Evolutionary conservation across 176 grass and related monocot species (phyloP), one percentile per base, ranked within the genome.

Genomic region (Ananas comosus): DNA sequence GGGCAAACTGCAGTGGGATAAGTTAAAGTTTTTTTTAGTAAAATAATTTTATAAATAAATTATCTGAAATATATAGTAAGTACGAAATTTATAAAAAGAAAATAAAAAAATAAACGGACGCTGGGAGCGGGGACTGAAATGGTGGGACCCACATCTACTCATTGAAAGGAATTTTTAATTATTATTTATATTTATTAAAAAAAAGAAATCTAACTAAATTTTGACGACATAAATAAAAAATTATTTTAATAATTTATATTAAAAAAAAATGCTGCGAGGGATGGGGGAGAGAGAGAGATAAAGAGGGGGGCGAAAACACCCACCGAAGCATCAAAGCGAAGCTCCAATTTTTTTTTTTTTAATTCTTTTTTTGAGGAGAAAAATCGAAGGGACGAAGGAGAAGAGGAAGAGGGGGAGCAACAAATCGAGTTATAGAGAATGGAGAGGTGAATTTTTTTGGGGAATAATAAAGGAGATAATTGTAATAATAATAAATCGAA

Each of bases 71-170:
- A 27, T 27, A 2, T 27, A 27, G 1, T 27, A 27, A 27, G 25
- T 10, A 12, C 14, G 11, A 65, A 65, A 27, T 9, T 12, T 12
- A 66, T 12, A 73, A 59, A 56, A 12, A 42, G 14, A 48, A 42
- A 33, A 73, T 14, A 10, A 27, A 48, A 47, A 56, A 16, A 14
- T 23, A 23, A 49, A 14, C 7, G 68, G 61, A 80, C 70, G 78
- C 63, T 54, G 56, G 66, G 63, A 74, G 49, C 4, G 42, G 57
- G 56, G n/a, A 2, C 51, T 56, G 69, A 27, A 65, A 69, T 64
- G 25, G 8, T 14, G 27, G 78, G 78, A 67, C 70, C 78, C 78
- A 74, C 64, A 23, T 23, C 64, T 80, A 73, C 78, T 80, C 70
- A 74, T 80, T 74, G 57, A 53, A 50, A 65, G 23, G 61, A 74